These are phyloP conservation scores for Mediolabrus comicus DNA, from an alignment of 108 stramenopile species.

Conservation along the genomic window DNA sequence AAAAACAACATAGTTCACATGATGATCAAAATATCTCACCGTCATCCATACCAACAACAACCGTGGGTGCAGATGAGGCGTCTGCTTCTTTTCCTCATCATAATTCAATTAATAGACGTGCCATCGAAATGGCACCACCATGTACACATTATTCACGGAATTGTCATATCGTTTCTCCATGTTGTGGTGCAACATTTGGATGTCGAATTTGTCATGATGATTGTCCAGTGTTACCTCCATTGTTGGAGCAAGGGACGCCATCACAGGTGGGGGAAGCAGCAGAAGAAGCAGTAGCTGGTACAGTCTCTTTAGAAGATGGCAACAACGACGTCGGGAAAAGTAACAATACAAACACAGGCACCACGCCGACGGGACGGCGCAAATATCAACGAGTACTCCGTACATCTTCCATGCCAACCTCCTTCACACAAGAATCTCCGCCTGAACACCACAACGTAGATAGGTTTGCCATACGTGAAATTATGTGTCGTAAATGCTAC, in stretches of 20 bases:
- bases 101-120: constrained; percentile 18
- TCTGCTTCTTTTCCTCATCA: neutral
- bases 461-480: constrained; percentile 72
- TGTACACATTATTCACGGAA: constrained; percentile 85
- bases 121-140: constrained; percentile 32
- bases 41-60: no score
- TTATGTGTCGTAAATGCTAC: constrained; percentile 77
- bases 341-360: neutral
- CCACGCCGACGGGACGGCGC: neutral
- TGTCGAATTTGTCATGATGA: constrained; percentile 92
- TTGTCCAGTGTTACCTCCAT: constrained; percentile 45
- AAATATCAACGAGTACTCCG: constrained; percentile 33
- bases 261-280: neutral
- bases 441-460: constrained; percentile 77
- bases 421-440: constrained; percentile 30
- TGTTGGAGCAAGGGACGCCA: constrained; percentile 6
- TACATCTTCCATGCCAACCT: constrained; percentile 40
- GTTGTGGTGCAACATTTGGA: constrained; percentile 76
- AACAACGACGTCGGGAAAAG: no score
- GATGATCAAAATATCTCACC: no score
- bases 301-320: neutral
- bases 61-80: constrained; percentile 21
- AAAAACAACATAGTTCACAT: no score
- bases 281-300: neutral
- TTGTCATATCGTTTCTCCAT: constrained; percentile 78